Evolutionary conservation across 768 basidiomycete species (phyloP).

Genomic region (Pleurotus giganteus): DNA sequence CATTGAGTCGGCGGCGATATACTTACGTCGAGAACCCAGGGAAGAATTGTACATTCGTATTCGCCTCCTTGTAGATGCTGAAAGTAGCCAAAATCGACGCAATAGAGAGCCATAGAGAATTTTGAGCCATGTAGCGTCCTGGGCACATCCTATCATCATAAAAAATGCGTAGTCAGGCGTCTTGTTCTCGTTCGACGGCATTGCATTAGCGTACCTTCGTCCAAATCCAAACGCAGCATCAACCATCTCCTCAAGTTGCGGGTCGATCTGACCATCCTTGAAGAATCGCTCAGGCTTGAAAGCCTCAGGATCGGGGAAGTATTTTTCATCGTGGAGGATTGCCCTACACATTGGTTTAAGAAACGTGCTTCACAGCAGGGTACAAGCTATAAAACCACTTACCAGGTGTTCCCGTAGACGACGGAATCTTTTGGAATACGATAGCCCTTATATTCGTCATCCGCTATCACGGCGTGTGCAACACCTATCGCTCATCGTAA

Average conservation of each 20-base stretch:
- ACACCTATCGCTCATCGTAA: constrained; percentile 19
- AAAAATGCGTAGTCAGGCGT: background rate
- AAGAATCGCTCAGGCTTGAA: constrained; percentile 2
- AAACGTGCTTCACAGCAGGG: background rate
- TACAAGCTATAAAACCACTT: background rate
- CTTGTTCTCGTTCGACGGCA: background rate
- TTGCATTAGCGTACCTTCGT: background rate
- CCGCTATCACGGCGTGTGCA: constrained; percentile 30
- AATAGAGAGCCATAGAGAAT: constrained; percentile 9
- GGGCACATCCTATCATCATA: constrained; percentile 7
- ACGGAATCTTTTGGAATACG: constrained; percentile 40
- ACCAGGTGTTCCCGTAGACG: constrained; percentile 16
- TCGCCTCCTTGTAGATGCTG: background rate
- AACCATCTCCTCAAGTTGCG: background rate
- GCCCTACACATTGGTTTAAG: background rate
- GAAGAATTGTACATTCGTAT: background rate
- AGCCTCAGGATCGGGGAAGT: background rate
- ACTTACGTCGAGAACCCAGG: background rate
- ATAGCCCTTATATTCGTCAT: constrained; percentile 45
- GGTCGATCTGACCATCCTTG: background rate
- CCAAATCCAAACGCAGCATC: background rate
- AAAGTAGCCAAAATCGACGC: constrained; percentile 11
- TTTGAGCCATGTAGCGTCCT: constrained; percentile 4
- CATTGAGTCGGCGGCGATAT: background rate
- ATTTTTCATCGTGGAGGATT: background rate